A percentile compares a stretch with the other conserved stretches of the same genome.
Evolutionary conservation across 1,284 basidiomycete species (phyloP).

Genomic region (Coniferiporia sulphurascens): DNA sequence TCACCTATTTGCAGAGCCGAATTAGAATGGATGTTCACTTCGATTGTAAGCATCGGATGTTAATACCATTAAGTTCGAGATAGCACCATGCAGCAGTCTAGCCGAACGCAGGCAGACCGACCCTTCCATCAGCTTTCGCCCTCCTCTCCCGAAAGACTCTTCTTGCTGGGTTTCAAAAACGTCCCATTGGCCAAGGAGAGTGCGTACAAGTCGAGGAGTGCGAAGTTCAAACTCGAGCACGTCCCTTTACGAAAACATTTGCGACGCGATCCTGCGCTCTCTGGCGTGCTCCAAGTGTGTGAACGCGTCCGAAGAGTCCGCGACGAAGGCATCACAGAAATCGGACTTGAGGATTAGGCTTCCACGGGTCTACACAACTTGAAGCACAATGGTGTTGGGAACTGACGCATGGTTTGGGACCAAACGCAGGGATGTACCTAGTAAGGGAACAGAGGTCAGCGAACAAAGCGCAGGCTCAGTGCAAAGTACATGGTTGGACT

Average conservation of each 20-base stretch:
- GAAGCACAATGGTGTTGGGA: constrained; percentile 73
- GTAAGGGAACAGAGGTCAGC: no score
- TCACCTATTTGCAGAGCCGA: constrained; percentile 22
- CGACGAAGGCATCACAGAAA: constrained; percentile 83
- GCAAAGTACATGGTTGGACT: no score
- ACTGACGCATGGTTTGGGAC: constrained; percentile 86
- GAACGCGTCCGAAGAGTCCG: constrained; percentile 85
- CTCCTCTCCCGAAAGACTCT: constrained; percentile 49
- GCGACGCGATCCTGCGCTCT: constrained; percentile 85
- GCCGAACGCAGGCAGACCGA: constrained; percentile 56
- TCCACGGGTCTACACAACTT: constrained; percentile 73
- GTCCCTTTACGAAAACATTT: constrained; percentile 84
- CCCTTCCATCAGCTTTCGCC: constrained; percentile 67
- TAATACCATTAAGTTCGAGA: constrained; percentile 87
- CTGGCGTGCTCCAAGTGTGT: constrained; percentile 77
- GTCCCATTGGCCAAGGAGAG: constrained; percentile 80
- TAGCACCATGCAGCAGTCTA: constrained; percentile 75
- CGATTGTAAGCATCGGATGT: no score
- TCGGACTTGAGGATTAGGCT: constrained; percentile 73
- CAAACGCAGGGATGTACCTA: constrained; percentile 79
- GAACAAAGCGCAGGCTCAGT: no score
- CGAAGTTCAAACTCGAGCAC: constrained; percentile 80
- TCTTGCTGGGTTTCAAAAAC: constrained; percentile 50
- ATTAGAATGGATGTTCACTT: no score
- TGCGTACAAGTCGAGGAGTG: constrained; percentile 56